Conservation (phyloP, 2,329 filamentous ascomycete species). For the Trichoderma guizhouense region DNA sequence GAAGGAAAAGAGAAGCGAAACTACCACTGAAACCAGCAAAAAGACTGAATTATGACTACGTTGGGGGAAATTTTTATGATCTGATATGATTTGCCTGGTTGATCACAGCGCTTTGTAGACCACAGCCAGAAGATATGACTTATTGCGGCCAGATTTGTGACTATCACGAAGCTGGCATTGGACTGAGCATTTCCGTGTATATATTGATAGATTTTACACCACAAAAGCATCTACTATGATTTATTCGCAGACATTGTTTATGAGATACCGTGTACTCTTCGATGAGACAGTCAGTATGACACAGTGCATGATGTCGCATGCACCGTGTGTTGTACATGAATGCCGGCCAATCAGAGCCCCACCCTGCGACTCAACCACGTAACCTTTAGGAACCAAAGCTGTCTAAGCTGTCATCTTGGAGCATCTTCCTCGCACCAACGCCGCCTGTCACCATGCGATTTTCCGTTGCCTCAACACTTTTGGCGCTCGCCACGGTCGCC, state of each 20-base stretch:
- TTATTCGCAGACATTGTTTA: neutral
- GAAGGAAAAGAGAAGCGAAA: slow-evolving; percentile 28
- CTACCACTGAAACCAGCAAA: slow-evolving; percentile 26
- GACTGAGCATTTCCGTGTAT: neutral
- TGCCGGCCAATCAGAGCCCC: slow-evolving; percentile 25
- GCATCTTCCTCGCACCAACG: slow-evolving; percentile 21
- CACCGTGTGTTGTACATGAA: neutral
- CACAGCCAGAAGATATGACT: neutral
- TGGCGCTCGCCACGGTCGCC: slow-evolving; percentile 49
- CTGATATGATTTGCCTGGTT: neutral
- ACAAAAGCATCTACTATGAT: neutral
- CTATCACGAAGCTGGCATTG: neutral
- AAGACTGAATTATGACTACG: slow-evolving; percentile 32
- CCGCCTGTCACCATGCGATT: slow-evolving; percentile 35
- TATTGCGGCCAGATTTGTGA: neutral
- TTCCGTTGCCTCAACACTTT: slow-evolving; percentile 36
- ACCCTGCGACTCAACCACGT: slow-evolving; percentile 28
- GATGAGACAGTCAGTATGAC: no score
- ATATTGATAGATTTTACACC: neutral
- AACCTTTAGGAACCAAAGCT: slow-evolving; percentile 25
- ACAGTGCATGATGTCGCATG: neutral
- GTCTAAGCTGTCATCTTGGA: slow-evolving; percentile 31
- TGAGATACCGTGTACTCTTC: neutral
- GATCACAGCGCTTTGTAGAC: neutral
- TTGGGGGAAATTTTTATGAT: neutral